Evolutionary conservation across 345 rosid species (phyloP).

Genomic region (Syzygium aromaticum): DNA sequence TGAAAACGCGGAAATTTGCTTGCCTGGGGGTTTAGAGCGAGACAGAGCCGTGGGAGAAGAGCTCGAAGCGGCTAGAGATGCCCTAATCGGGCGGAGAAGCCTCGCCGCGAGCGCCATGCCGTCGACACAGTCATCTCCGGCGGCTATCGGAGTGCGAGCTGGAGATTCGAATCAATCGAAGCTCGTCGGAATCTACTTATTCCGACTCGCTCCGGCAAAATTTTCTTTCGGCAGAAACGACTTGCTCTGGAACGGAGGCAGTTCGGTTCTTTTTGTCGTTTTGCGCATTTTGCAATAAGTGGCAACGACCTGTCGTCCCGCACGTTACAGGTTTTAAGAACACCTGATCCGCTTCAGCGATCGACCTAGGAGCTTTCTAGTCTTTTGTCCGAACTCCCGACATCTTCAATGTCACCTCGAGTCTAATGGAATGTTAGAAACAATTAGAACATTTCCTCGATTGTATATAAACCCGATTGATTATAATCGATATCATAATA

Average conservation of each 20-base stretch:
- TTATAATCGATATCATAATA: too few relatives aligned
- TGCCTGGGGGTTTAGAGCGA: not conserved
- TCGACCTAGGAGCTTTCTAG: not conserved
- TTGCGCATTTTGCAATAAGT: not conserved
- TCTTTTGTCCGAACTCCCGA: not conserved
- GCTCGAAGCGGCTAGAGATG: not conserved
- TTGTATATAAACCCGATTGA: too few relatives aligned
- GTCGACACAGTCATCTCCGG: not conserved
- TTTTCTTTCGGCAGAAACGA: not conserved
- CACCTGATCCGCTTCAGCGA: not conserved
- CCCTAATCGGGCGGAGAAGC: conserved; percentile 2
- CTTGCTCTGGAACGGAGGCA: not conserved
- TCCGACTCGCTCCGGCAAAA: not conserved
- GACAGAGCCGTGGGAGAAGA: not conserved
- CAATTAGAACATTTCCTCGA: not conserved
- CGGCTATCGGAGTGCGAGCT: not conserved
- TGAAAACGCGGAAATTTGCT: not conserved
- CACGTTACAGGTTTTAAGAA: not conserved
- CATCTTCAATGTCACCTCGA: not conserved
- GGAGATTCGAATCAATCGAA: not conserved
- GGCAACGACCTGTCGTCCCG: not conserved
- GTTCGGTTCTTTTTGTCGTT: not conserved
- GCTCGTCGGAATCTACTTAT: not conserved
- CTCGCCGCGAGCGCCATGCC: not conserved
- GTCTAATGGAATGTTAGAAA: not conserved